Conservation (phyloP, 805 yeast genomes). For the Metschnikowia anglica region DNA sequence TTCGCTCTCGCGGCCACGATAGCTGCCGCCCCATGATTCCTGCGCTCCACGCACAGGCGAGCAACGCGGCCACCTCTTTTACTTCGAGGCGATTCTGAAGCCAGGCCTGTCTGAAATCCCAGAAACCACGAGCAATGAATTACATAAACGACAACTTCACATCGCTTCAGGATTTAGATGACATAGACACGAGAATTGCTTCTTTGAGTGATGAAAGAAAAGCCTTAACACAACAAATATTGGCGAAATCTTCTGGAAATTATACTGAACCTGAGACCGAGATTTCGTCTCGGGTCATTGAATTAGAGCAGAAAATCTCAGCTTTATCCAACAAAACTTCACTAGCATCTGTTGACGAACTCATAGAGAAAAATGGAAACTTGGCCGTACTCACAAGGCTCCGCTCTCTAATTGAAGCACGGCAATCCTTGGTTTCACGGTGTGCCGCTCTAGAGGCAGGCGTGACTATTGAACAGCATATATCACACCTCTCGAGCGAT, state of each 20-base stretch:
- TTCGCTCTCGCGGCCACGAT: no score
- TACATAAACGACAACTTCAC: constrained; percentile 36
- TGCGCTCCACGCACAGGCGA: not conserved
- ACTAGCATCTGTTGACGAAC: not conserved
- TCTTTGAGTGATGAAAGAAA: not conserved
- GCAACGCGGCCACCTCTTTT: not conserved
- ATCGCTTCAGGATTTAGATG: constrained; percentile 35
- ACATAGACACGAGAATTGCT: constrained; percentile 5
- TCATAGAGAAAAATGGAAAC: constrained; percentile 6
- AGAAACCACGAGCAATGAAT: constrained; percentile 20
- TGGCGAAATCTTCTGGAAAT: constrained; percentile 4
- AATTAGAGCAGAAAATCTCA: not conserved
- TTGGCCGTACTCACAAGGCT: constrained; percentile 8
- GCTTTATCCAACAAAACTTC: not conserved
- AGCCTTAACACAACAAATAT: constrained; percentile 3
- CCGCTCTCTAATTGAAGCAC: not conserved
- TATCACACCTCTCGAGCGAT: constrained; percentile 4
- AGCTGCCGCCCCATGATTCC: not conserved
- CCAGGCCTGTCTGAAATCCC: not conserved
- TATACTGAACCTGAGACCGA: not conserved
- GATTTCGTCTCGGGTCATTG: constrained; percentile 2
- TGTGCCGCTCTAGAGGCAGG: constrained; percentile 6
- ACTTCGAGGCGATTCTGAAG: no score
- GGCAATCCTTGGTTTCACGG: constrained; percentile 1
- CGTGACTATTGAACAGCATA: constrained; percentile 4